Evolutionary conservation across 2,329 filamentous ascomycete genomes (phyloP).

Genomic region (Beauveria caledonica): DNA sequence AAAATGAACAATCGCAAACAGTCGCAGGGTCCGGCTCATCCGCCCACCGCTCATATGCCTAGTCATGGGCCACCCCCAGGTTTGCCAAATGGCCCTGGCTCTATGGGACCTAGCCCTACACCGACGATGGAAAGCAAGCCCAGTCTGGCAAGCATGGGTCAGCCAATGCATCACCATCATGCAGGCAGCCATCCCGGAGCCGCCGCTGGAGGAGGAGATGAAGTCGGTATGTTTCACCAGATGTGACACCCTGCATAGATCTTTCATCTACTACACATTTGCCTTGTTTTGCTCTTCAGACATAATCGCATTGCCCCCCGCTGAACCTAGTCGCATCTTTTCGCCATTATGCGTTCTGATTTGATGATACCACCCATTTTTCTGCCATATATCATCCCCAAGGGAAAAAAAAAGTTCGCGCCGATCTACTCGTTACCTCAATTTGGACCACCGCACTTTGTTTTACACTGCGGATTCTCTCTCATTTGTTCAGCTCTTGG

Average conservation of each 20-base stretch:
- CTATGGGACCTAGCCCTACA: slow-evolving; percentile 50
- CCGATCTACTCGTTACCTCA: neutral
- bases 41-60: slow-evolving; percentile 54
- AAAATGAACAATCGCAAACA: slow-evolving; percentile 83
- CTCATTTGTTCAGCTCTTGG: neutral
- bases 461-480: neutral
- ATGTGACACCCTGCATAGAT: slow-evolving; percentile 53
- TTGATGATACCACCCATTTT: slow-evolving; percentile 12
- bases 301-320: slow-evolving; percentile 11
- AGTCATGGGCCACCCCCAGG: slow-evolving; percentile 57
- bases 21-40: slow-evolving; percentile 52
- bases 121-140: slow-evolving; percentile 53
- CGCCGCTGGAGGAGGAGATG: slow-evolving; percentile 61
- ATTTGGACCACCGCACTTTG: slow-evolving; percentile 19
- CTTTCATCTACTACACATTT: slow-evolving; percentile 32
- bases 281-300: slow-evolving; percentile 7
- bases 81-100: slow-evolving; percentile 52
- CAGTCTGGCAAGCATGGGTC: slow-evolving; percentile 58
- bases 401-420: slow-evolving; percentile 12
- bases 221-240: slow-evolving; percentile 98
- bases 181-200: slow-evolving; percentile 20
- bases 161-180: slow-evolving; percentile 61
- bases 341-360: slow-evolving; percentile 12
- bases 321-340: slow-evolving; percentile 5
- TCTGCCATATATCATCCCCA: slow-evolving; percentile 16